Evolutionary conservation across 208 protist species (phyloP).

Genomic region (Endotrypanum monterogeii): DNA sequence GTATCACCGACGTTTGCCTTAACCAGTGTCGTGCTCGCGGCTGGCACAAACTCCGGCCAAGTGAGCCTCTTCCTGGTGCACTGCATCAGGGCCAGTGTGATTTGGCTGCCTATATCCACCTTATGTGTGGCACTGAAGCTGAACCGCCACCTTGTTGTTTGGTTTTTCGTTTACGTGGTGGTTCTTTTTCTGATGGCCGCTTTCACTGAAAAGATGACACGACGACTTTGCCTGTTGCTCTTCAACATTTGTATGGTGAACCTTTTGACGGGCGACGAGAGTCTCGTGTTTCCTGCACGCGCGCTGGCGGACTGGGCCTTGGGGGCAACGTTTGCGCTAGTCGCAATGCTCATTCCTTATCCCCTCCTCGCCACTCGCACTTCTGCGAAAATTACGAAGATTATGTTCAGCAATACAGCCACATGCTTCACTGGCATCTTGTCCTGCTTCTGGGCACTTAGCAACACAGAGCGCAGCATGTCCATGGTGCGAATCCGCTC

Average conservation of each 20-base stretch:
- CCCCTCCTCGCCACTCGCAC: constrained; percentile 55
- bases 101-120: constrained; percentile 72
- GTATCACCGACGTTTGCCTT: constrained; percentile 53
- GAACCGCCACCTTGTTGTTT: constrained; percentile 41
- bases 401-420: constrained; percentile 45
- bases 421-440: constrained; percentile 65
- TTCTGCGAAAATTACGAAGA: constrained; percentile 31
- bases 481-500: constrained; percentile 73
- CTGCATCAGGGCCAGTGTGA: constrained; percentile 53
- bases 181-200: constrained; percentile 64
- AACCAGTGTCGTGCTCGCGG: constrained; percentile 54
- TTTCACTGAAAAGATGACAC: constrained; percentile 55
- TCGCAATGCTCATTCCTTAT: constrained; percentile 65
- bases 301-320: constrained; percentile 59
- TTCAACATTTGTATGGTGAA: constrained; percentile 65
- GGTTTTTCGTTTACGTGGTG: constrained; percentile 69
- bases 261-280: constrained; percentile 41
- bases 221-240: constrained; percentile 62
- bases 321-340: constrained; percentile 57
- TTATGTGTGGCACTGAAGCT: constrained; percentile 49
- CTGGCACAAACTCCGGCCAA: constrained; percentile 54
- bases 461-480: constrained; percentile 76
- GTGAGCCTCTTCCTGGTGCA: constrained; percentile 53
- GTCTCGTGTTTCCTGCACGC: constrained; percentile 37
- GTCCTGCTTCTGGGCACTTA: constrained; percentile 68